Percentiles rank a stretch among this genome's conserved stretches.
These are phyloP conservation scores for Suhomyces choctaworum DNA, from an alignment of 1,139 yeast species.

Conservation along the genomic window DNA sequence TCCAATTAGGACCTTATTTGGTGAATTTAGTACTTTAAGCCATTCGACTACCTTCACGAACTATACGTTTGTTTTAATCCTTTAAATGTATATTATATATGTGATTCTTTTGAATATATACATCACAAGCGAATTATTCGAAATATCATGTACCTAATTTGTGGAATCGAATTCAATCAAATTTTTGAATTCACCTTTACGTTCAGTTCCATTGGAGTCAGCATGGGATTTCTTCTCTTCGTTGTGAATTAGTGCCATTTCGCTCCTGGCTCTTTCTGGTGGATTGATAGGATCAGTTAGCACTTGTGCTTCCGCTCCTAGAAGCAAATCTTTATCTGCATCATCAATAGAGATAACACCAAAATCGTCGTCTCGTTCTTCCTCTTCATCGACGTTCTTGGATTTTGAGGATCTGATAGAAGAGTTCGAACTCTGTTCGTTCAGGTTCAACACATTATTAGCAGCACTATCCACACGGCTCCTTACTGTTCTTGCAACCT, in stretches of 20 bases:
- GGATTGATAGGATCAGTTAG: slow-evolving; percentile 22
- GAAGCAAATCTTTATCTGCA: slow-evolving; percentile 45
- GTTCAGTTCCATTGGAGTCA: not conserved
- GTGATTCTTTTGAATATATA: slow-evolving; percentile 1
- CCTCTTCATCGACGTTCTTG: slow-evolving; percentile 39
- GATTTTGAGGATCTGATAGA: slow-evolving; percentile 31
- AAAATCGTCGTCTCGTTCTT: slow-evolving; percentile 49
- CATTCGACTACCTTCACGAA: no score
- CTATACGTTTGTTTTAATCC: no score
- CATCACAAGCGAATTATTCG: not conserved
- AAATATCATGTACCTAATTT: not conserved
- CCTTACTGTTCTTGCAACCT: slow-evolving; percentile 86
- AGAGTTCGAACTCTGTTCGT: slow-evolving; percentile 26
- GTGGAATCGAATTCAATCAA: slow-evolving; percentile 9
- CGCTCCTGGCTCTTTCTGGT: slow-evolving; percentile 24
- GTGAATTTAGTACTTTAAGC: no score
- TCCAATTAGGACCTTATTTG: slow-evolving; percentile 6
- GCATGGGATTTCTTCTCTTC: slow-evolving; percentile 7
- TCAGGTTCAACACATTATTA: slow-evolving; percentile 12
- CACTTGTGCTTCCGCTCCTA: slow-evolving; percentile 50
- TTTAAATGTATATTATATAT: slow-evolving; percentile 4
- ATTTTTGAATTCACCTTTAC: slow-evolving; percentile 3
- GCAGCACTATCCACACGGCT: slow-evolving; percentile 80
- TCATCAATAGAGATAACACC: slow-evolving; percentile 50
- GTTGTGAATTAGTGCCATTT: slow-evolving; percentile 26